These are phyloP conservation scores for Ilex aquifolium DNA, from an alignment of 257 asterid species.

Conservation along the genomic window DNA sequence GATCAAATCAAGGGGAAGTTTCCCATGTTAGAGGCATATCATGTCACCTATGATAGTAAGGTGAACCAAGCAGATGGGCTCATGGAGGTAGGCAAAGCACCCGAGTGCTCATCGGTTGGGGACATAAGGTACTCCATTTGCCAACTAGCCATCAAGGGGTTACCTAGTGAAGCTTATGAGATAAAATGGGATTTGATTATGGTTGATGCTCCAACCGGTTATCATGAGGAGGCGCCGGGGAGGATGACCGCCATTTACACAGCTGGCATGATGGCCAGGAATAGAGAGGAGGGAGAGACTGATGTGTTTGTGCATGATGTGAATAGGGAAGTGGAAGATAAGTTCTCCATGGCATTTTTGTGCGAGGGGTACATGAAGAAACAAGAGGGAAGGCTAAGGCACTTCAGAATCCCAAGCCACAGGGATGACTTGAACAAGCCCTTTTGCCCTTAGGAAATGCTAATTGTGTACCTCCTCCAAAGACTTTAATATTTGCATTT, in stretches of 20 bases:
- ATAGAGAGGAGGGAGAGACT: conserved; percentile 38
- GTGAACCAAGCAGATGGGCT: conserved; percentile 55
- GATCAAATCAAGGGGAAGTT: conserved; percentile 55
- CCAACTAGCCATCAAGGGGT: conserved; percentile 60
- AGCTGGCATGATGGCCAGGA: conserved; percentile 94
- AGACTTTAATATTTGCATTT: too few relatives aligned
- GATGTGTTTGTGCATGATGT: conserved; percentile 87
- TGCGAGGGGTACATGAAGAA: conserved; percentile 77
- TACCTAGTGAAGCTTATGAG: conserved; percentile 57
- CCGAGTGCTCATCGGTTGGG: conserved; percentile 52
- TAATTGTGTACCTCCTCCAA: too few relatives aligned
- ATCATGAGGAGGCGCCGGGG: conserved; percentile 83
- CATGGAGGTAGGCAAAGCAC: conserved; percentile 59
- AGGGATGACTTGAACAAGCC: conserved; percentile 45
- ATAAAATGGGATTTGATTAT: conserved; percentile 74
- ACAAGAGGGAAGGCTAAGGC: conserved; percentile 80
- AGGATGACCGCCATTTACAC: conserved; percentile 85
- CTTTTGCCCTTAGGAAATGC: conserved; percentile 51
- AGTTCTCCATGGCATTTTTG: conserved; percentile 53
- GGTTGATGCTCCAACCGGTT: conserved; percentile 94
- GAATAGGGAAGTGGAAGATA: conserved; percentile 78
- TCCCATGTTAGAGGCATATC: conserved; percentile 70
- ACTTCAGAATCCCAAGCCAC: conserved; percentile 64
- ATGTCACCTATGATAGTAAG: conserved; percentile 52
- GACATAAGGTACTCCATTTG: conserved; percentile 73